These are phyloP conservation scores for Choiromyces venosus DNA, from an alignment of 495 filamentous ascomycete genomes.

Conservation along the genomic window DNA sequence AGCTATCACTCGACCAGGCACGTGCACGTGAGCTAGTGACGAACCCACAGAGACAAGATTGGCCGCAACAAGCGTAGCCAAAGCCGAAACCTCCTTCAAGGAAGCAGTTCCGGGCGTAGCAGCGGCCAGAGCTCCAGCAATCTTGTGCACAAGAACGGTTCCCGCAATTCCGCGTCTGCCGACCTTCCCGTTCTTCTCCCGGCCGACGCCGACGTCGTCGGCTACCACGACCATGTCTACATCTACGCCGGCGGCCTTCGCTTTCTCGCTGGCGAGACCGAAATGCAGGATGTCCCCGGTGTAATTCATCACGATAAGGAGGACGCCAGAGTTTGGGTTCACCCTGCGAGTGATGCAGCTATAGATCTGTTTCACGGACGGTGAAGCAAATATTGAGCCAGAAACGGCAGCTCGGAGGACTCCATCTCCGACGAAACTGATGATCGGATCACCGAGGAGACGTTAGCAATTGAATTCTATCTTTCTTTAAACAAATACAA, in stretches of 20 bases:
- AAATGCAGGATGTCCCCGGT: conserved; percentile 91
- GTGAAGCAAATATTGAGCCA: conserved; percentile 89
- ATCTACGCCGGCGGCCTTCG: conserved; percentile 67
- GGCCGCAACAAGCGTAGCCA: conserved; percentile 64
- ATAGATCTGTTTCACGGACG: conserved; percentile 79
- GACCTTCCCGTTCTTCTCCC: conserved; percentile 77
- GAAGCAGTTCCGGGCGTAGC: conserved; percentile 54
- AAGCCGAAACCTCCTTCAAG: conserved; percentile 60
- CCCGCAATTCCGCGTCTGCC: conserved; percentile 87
- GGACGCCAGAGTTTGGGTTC: conserved; percentile 62
- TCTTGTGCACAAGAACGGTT: conserved; percentile 83
- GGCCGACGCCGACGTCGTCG: conserved; percentile 92
- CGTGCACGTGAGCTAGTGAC: conserved; percentile 82
- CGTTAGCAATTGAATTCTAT: not conserved
- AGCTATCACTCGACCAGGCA: conserved; percentile 63
- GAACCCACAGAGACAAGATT: conserved; percentile 85
- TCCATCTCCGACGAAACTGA: conserved; percentile 57
- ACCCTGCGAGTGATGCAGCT: conserved; percentile 67
- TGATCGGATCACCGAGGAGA: not conserved
- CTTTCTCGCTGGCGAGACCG: conserved; percentile 90
- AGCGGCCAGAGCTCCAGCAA: conserved; percentile 71
- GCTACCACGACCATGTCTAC: conserved; percentile 92
- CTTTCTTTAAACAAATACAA: not conserved
- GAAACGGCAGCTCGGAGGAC: conserved; percentile 81
- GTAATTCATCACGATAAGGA: conserved; percentile 66